These are phyloP conservation scores for Ascodesmis nigricans DNA, from an alignment of 495 filamentous ascomycete genomes.

Conservation along the genomic window DNA sequence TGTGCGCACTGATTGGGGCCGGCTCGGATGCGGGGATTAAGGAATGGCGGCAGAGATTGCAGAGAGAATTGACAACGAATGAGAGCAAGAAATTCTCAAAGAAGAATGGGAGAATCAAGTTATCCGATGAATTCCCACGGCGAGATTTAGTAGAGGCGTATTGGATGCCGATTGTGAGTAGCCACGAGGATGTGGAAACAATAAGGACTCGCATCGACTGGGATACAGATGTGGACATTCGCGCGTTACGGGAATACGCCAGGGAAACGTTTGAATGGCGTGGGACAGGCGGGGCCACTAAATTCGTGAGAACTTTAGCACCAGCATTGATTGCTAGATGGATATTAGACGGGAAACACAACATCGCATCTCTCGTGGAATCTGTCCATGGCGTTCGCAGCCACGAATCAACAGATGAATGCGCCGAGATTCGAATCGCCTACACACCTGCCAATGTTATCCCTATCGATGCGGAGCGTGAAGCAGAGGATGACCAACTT, in stretches of 20 bases:
- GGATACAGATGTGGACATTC: conserved; percentile 42
- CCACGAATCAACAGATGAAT: conserved; percentile 52
- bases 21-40: conserved; percentile 32
- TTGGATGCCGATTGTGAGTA: conserved; percentile 60
- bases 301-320: conserved; percentile 62
- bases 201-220: conserved; percentile 37
- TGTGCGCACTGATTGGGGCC: conserved; percentile 38
- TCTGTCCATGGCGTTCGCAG: conserved; percentile 41
- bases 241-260: conserved; percentile 47
- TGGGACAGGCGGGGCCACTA: conserved; percentile 52
- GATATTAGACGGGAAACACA: conserved; percentile 26
- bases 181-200: conserved; percentile 32
- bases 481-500: conserved; percentile 36
- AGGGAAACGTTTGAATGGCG: conserved; percentile 71
- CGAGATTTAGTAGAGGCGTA: conserved; percentile 63
- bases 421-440: conserved; percentile 52
- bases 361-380: conserved; percentile 26
- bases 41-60: conserved; percentile 53
- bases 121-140: conserved; percentile 68
- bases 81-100: conserved; percentile 59
- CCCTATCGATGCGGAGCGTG: conserved; percentile 45
- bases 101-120: conserved; percentile 46
- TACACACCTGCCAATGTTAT: conserved; percentile 60
- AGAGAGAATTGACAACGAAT: conserved; percentile 60
- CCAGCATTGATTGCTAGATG: conserved; percentile 50